Conservation (phyloP, 768 basidiomycete genomes). For the Chalciporus chontae region DNA sequence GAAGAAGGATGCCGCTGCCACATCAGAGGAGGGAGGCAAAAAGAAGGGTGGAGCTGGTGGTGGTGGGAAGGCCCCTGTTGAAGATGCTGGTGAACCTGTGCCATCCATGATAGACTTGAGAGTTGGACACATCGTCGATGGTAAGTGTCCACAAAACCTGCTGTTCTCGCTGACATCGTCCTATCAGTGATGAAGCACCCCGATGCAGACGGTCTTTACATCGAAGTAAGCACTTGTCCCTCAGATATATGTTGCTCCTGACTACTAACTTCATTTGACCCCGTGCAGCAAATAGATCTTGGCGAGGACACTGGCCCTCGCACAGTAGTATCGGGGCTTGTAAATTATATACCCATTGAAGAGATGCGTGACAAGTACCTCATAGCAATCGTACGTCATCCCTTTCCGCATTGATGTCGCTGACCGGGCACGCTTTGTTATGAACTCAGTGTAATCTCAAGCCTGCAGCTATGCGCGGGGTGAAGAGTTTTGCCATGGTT, state of each 20-base stretch:
- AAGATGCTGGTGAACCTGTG: conserved; percentile 75
- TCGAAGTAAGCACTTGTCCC: conserved; percentile 57
- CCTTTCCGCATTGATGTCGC: neutral
- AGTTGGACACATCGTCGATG: conserved; percentile 88
- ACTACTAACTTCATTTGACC: conserved; percentile 30
- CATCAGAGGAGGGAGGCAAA: conserved; percentile 29
- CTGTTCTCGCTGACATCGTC: conserved; percentile 3
- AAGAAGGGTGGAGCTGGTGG: conserved; percentile 38
- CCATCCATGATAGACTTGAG: conserved; percentile 98
- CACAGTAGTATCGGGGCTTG: conserved; percentile 95
- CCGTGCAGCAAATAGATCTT: conserved; percentile 82
- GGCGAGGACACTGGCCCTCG: conserved; percentile 94
- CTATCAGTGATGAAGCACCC: conserved; percentile 87
- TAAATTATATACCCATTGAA: conserved; percentile 95
- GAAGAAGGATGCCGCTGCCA: conserved; percentile 47
- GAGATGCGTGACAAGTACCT: conserved; percentile 83
- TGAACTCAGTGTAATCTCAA: conserved; percentile 79
- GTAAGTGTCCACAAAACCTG: conserved; percentile 41
- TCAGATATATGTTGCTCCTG: neutral
- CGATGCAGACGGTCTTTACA: conserved; percentile 95
- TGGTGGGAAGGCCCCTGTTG: conserved; percentile 35
- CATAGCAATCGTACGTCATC: conserved; percentile 67
- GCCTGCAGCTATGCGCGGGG: conserved; percentile 93
- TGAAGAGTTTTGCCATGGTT: conserved; percentile 98
- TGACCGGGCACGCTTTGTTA: neutral